A percentile compares a stretch with the other conserved stretches of the same genome.
Evolutionary conservation across 768 basidiomycete species (phyloP).

Genomic region (Phanerochaete sordida): DNA sequence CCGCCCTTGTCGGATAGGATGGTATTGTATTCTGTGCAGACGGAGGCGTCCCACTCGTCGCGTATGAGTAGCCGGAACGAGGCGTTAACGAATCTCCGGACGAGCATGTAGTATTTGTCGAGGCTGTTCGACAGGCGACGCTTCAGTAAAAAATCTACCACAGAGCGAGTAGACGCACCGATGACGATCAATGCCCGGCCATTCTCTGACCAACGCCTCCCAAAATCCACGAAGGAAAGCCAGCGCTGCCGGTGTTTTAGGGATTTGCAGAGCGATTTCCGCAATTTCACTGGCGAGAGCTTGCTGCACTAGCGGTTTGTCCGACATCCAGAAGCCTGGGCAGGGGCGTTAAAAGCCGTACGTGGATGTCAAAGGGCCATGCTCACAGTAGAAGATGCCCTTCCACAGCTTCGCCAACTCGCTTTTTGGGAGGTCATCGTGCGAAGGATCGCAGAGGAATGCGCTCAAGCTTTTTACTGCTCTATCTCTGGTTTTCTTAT

Average conservation of each 20-base stretch:
- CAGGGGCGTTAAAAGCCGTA: not conserved
- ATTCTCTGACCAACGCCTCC: constrained; percentile 86
- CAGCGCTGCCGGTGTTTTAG: constrained; percentile 53
- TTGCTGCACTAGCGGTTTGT: constrained; percentile 96
- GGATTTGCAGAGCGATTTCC: constrained; percentile 71
- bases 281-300: constrained; percentile 84
- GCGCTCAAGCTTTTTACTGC: constrained; percentile 75
- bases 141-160: not conserved
- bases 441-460: constrained; percentile 70
- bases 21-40: constrained; percentile 58
- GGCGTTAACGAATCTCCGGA: constrained; percentile 83
- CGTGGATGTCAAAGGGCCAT: not conserved
- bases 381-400: constrained; percentile 92
- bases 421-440: constrained; percentile 55
- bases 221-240: constrained; percentile 88
- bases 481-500: constrained; percentile 90
- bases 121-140: constrained; percentile 46
- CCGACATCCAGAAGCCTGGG: constrained; percentile 98
- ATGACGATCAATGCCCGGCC: constrained; percentile 88
- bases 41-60: constrained; percentile 57
- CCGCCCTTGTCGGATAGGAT: constrained; percentile 70
- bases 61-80: constrained; percentile 78
- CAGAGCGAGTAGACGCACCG: constrained; percentile 47
- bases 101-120: constrained; percentile 97
- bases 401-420: constrained; percentile 97